Evolutionary conservation across 2,329 filamentous ascomycete species (phyloP), one percentile per base, ranked within the genome.

Genomic region (Paecilomyces sp.): DNA sequence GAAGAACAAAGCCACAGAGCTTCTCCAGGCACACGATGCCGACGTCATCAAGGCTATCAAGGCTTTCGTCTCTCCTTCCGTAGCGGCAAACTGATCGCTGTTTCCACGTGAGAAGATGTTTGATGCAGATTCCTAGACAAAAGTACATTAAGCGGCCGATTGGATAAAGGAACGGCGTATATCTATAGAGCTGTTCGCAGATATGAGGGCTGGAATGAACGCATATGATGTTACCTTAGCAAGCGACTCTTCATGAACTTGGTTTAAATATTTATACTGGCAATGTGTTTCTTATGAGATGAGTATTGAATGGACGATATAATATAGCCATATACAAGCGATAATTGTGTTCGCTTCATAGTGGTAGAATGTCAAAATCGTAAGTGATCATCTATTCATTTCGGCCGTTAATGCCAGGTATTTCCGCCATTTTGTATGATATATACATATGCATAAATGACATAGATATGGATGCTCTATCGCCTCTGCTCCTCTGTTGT

Each of bases 1-100:
- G 22, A 80, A 79, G 64, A 63, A 58, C 30, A 80, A 79, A 62
- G 79, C 79, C 12, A 80, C 76, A 12, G 79, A 81, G 57, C 65
- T 81, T 31, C 66, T 81, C 53, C 76, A 72, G 59, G 65, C 71
- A n/a, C 68, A 79, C 64, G 78, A 80, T n/a, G 78, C 77, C 1
- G 73, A 80, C 71, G 70, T 67, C 2, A 71, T 63, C 11, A 70
- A 68, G 64, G 77, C 78, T 2, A 71, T 80, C 60, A 73, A 65
- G 58, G 76, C 76, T 4, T 80, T 77, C 61, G 70, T 79, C 55
- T 55, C 69, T 1, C 70, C 74, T 6, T 24, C 31, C 22, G 36
- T 33, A 30, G 6, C 54, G 41, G 41, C 41, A 47, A 47, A 47
- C 7, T 47, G n/a, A 47, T 9, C 18, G 18, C 41, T 8, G 3